Evolutionary conservation across 2,329 filamentous ascomycete species (phyloP).

Genomic region (Chalara sp.): DNA sequence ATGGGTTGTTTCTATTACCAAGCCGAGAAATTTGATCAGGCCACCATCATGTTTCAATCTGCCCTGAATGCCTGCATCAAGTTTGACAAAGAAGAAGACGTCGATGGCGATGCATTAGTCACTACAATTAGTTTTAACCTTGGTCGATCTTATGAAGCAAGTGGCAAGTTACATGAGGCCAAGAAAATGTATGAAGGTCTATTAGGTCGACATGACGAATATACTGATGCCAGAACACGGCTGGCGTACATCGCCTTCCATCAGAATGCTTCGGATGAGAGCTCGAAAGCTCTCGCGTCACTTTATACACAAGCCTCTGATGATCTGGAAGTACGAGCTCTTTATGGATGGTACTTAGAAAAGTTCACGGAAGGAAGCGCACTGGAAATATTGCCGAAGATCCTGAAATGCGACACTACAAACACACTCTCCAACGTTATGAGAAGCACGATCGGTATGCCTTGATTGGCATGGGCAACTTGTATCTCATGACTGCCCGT

Average conservation of each 20-base stretch:
- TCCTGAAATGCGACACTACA: constrained; percentile 87
- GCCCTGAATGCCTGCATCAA: constrained; percentile 82
- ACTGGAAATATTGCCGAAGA: constrained; percentile 79
- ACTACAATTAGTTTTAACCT: constrained; percentile 97
- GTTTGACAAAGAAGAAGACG: constrained; percentile 66
- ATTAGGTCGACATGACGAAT: constrained; percentile 78
- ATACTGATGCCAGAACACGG: constrained; percentile 83
- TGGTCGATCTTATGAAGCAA: constrained; percentile 84
- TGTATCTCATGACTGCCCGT: constrained; percentile 74
- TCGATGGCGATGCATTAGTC: constrained; percentile 84
- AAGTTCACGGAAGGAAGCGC: constrained; percentile 71
- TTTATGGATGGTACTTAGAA: constrained; percentile 94
- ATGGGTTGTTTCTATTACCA: constrained; percentile 95
- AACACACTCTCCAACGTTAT: constrained; percentile 86
- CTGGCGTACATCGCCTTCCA: constrained; percentile 85
- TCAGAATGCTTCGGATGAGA: constrained; percentile 75
- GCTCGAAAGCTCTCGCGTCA: constrained; percentile 77
- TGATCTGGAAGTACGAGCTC: constrained; percentile 83
- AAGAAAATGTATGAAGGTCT: constrained; percentile 83
- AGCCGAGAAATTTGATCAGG: constrained; percentile 70
- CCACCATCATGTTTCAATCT: constrained; percentile 86
- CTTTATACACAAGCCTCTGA: constrained; percentile 77
- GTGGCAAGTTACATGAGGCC: constrained; percentile 74
- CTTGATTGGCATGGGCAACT: constrained; percentile 92
- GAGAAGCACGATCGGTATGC: constrained; percentile 99